Conservation (phyloP, 805 yeast species). For the Saccharomyces paradoxus region DNA sequence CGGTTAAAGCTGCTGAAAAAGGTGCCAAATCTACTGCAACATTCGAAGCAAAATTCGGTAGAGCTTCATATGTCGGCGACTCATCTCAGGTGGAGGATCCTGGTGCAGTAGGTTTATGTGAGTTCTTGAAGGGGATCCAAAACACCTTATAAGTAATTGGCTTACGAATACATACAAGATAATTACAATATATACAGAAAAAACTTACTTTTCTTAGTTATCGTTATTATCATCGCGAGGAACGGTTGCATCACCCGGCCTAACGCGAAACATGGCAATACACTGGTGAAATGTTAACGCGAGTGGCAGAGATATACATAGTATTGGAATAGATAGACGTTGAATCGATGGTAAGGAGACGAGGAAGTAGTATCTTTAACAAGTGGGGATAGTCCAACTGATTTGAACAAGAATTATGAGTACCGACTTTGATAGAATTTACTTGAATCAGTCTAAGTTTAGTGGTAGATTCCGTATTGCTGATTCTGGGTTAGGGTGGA, state of each 20-base stretch:
- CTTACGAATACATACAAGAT: not conserved
- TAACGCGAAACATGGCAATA: not conserved
- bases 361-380: not conserved
- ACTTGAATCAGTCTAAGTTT: slow-evolving; percentile 73
- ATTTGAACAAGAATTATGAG: slow-evolving; percentile 18
- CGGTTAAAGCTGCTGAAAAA: slow-evolving; percentile 58
- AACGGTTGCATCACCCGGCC: not conserved
- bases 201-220: not conserved
- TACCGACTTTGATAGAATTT: slow-evolving; percentile 83
- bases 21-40: slow-evolving; percentile 74
- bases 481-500: slow-evolving; percentile 98
- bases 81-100: slow-evolving; percentile 73
- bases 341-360: not conserved
- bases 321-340: not conserved
- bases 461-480: slow-evolving; percentile 92
- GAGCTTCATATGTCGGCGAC: slow-evolving; percentile 91
- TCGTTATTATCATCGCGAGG: not conserved
- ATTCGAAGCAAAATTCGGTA: slow-evolving; percentile 79
- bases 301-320: not conserved
- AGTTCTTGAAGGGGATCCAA: slow-evolving; percentile 35
- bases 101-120: slow-evolving; percentile 84
- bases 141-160: slow-evolving; percentile 7
- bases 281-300: not conserved
- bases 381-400: not conserved
- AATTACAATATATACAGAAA: not conserved